Base-by-base conservation (phyloP, 495 filamentous ascomycete genomes). In the Neurospora intermedia region DNA sequence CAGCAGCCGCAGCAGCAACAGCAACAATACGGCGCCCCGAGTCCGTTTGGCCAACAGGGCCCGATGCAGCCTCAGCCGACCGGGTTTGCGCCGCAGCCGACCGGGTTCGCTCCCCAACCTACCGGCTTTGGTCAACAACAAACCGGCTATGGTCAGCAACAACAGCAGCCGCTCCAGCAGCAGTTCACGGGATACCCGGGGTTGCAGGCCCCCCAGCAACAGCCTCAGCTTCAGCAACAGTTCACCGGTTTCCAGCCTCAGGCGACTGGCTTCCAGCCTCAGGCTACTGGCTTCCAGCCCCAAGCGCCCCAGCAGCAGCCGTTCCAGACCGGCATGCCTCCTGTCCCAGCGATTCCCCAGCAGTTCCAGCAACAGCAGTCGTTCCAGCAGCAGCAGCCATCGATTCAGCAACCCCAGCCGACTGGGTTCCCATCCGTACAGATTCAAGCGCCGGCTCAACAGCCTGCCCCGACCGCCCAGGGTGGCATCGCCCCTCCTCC, bases 161-260 rank as follows among this genome's bases (percentile, higher is more conserved):
- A 31, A 38, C 54, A 66, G 27, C 81, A 84, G 79, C 88, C 89
- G 77, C 83, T 91, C 77, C 88, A 90, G 75, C 90, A 91, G 80
- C 87, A 90, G 76, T 88, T 83, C 75, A 89, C 86, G 4, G 86
- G 88, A 71, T 88, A 83, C 79, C 86, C 84, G 59, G 83, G 83
- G 46, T 76, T 85, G 73, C 88, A 88, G 73, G 76, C 80, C 70
- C 85, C 82, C 39, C 86, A 85, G 75, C 80, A 81, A 69, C 83
- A 85, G 73, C 78, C 84, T 62, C 89, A 88, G 74, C 81, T 89
- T 27, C 86, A 88, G 76, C 83, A 83, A 77, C 87, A 89, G 78
- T 86, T 82, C 70, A 89, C 88, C 13, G 87, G 85, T 76, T 90
- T 84, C 70, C 84, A 66, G 27, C 54, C 77, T 69, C 83, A 83